Evolutionary conservation across 2,329 filamentous ascomycete species (phyloP).

Genomic region (Dactylonectria macrodidyma): DNA sequence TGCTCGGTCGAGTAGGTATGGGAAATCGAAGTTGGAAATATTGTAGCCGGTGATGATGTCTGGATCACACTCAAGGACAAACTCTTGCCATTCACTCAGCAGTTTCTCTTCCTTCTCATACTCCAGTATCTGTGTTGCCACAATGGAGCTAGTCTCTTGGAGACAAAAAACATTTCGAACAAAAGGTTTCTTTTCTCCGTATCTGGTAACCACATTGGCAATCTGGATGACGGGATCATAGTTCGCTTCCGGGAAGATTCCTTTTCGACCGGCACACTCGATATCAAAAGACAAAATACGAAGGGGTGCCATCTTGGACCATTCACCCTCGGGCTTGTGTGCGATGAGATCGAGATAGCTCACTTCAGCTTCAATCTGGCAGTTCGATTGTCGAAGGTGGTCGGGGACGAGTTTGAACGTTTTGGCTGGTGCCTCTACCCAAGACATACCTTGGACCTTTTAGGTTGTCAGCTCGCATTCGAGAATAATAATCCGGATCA

Average conservation of each 20-base stretch:
- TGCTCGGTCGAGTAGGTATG: conserved; percentile 91
- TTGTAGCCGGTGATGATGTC: conserved; percentile 99
- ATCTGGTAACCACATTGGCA: conserved; percentile 93
- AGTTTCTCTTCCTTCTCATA: conserved; percentile 88
- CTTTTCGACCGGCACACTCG: conserved; percentile 97
- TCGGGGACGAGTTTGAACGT: conserved; percentile 80
- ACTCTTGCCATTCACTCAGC: conserved; percentile 93
- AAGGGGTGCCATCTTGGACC: conserved; percentile 97
- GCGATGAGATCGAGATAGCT: conserved; percentile 88
- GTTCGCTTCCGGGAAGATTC: conserved; percentile 94
- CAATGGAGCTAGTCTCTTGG: conserved; percentile 91
- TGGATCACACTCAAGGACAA: conserved; percentile 90
- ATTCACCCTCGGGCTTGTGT: conserved; percentile 91
- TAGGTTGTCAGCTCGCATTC: conserved; percentile 35
- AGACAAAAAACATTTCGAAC: conserved; percentile 97
- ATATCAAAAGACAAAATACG: conserved; percentile 98
- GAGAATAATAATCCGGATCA: neutral
- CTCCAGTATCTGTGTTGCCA: conserved; percentile 92
- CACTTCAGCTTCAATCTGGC: conserved; percentile 93
- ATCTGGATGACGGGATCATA: conserved; percentile 98
- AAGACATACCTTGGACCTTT: conserved; percentile 93
- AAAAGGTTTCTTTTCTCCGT: conserved; percentile 96
- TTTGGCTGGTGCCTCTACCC: conserved; percentile 87
- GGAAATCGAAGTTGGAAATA: conserved; percentile 98
- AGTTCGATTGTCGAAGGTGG: conserved; percentile 85